phyloP scores from a whole-genome alignment of 2,329 filamentous ascomycete species.

The Hymenoscyphus fraxineus region DNA sequence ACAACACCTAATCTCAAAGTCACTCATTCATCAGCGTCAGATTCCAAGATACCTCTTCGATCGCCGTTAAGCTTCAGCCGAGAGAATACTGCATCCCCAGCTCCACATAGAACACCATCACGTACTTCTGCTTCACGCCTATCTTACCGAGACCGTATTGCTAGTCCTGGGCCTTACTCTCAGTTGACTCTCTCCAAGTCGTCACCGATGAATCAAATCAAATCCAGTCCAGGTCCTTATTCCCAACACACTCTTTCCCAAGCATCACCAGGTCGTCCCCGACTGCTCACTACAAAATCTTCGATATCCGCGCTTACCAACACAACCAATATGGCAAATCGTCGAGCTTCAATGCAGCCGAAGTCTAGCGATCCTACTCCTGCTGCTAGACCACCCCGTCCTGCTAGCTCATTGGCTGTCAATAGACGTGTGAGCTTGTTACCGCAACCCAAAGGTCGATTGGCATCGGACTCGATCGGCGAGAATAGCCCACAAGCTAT shows the following conservation, averaged over 20 bases:
- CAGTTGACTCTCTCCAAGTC: slow-evolving; percentile 41
- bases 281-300: slow-evolving; percentile 35
- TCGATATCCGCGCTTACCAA: slow-evolving; percentile 41
- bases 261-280: slow-evolving; percentile 38
- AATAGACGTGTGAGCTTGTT: slow-evolving; percentile 52
- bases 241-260: slow-evolving; percentile 42
- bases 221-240: slow-evolving; percentile 48
- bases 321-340: slow-evolving; percentile 34
- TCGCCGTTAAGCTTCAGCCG: slow-evolving; percentile 26
- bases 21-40: slow-evolving; percentile 22
- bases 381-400: slow-evolving; percentile 38
- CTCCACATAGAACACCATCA: slow-evolving; percentile 28
- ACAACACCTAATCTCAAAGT: slow-evolving; percentile 25
- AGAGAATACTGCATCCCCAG: slow-evolving; percentile 30
- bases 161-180: slow-evolving; percentile 49
- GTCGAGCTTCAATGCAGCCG: slow-evolving; percentile 54
- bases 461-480: slow-evolving; percentile 38
- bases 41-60: slow-evolving; percentile 34
- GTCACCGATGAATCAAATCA: slow-evolving; percentile 28
- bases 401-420: slow-evolving; percentile 54
- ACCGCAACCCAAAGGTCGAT: slow-evolving; percentile 40
- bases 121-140: slow-evolving; percentile 35
- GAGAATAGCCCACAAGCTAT: slow-evolving; percentile 47
- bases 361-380: slow-evolving; percentile 35
- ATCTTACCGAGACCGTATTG: slow-evolving; percentile 52